Base-by-base conservation (phyloP, 2,329 filamentous ascomycete genomes). In the Ceratocystis destructans region DNA sequence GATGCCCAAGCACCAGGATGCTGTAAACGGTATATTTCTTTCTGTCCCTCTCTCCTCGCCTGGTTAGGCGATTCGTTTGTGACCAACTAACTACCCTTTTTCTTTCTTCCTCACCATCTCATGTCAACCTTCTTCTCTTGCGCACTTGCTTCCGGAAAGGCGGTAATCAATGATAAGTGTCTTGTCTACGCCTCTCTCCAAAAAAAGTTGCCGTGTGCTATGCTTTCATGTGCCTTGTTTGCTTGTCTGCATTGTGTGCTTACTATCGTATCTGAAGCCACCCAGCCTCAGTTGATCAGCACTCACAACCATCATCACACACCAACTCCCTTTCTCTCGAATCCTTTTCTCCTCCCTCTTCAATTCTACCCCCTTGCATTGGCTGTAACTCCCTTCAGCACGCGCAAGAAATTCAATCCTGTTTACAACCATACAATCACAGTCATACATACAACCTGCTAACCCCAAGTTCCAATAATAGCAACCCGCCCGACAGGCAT, bases 401-500 rank as follows among this genome's bases (percentile, higher is more conserved):
- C 5, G 6, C 17, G 45, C 37, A 25, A 10, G 1, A 41, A 41
- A 41, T 41, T 41, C 3, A 41, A 41, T 41, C 37, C 37, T 41
- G 37, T 10, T 41, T 41, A 41, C 37, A 15, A 15, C 37, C 37
- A 12, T 12, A 41, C 37, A 41, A 63, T 31, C 61, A 66, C 46
- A 20, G 46, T 7, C 46, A 33, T n/a, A 37, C 22, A 31, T n/a
- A 37, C 22, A 31, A 25, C 45, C 53, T 33, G 20, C 48, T 64
- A 62, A 63, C 37, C 62, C 62, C 61, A 31, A 31, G 37, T 41
- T 41, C 48, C 22, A 65, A 63, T 64, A 59, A 64, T 62, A 46
- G 62, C 44, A 45, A 41, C 57, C 28, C 66, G 77, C 68, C 78
- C 82, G 3, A 84, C 85, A 68, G 91, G 92, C 70, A 97, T 99